These are phyloP conservation scores for Uronychia setigera DNA, from an alignment of 73 alveolate genomes.

Conservation along the genomic window DNA sequence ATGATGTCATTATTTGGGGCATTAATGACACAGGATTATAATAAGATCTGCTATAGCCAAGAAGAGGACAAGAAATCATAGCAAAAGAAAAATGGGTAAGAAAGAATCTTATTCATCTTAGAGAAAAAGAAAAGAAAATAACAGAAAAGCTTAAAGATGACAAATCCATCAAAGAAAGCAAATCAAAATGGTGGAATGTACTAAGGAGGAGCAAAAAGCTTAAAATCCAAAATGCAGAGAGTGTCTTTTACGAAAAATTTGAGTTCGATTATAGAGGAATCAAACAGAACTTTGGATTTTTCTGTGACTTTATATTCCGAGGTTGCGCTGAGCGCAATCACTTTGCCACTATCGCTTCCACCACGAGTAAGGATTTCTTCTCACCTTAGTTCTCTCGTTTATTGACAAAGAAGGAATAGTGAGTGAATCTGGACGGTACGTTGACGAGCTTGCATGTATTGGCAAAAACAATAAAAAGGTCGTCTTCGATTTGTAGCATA, in stretches of 20 bases:
- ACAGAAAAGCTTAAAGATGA: neutral
- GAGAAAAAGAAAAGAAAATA: neutral
- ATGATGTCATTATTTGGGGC: slow-evolving; percentile 34
- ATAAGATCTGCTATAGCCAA: slow-evolving; percentile 8
- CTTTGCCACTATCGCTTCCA: slow-evolving; percentile 31
- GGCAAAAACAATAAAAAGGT: slow-evolving; percentile 19
- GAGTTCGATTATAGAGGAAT: slow-evolving; percentile 48
- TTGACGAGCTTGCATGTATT: slow-evolving; percentile 48
- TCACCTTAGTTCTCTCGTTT: slow-evolving; percentile 29
- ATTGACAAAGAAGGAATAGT: slow-evolving; percentile 58
- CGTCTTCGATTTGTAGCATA: slow-evolving; percentile 48
- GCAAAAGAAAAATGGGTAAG: neutral
- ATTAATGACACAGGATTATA: slow-evolving; percentile 32
- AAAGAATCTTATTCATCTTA: neutral
- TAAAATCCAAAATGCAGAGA: neutral
- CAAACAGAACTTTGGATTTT: slow-evolving; percentile 22
- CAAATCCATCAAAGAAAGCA: slow-evolving; percentile 8
- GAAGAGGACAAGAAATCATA: neutral
- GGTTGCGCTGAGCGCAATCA: slow-evolving; percentile 23
- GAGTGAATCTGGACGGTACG: slow-evolving; percentile 44
- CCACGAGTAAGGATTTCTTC: slow-evolving; percentile 6
- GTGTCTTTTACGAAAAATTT: slow-evolving; percentile 36
- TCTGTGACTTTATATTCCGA: slow-evolving; percentile 32
- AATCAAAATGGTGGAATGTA: neutral
- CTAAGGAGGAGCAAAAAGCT: neutral